Conservation (phyloP, 768 basidiomycete genomes). For the Lactarius akahatsu region DNA sequence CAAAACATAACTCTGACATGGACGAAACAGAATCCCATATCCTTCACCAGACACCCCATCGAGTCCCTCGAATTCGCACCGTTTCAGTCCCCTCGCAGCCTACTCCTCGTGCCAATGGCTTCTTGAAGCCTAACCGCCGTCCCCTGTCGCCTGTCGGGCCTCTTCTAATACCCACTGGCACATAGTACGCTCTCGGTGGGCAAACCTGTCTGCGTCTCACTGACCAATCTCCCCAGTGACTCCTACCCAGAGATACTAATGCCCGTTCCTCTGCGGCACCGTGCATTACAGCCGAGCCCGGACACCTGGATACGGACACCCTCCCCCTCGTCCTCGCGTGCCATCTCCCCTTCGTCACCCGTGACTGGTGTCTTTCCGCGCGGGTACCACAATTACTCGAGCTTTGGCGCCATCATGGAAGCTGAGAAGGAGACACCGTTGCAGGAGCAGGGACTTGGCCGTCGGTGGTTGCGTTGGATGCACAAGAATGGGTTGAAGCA, state of each 20-base stretch:
- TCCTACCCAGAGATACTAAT: slow-evolving; percentile 20
- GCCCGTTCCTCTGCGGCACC: slow-evolving; percentile 20
- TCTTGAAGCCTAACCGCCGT: slow-evolving; percentile 6
- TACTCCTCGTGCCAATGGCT: slow-evolving; percentile 12
- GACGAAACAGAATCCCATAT: slow-evolving; percentile 13
- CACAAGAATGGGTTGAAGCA: slow-evolving; percentile 59
- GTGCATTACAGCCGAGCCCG: slow-evolving; percentile 19
- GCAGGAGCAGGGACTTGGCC: slow-evolving; percentile 46
- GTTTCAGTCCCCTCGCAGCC: slow-evolving; percentile 19
- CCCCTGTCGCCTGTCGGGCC: slow-evolving; percentile 16
- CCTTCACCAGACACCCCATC: background rate
- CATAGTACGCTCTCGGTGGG: slow-evolving; percentile 13
- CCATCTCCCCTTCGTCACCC: slow-evolving; percentile 2
- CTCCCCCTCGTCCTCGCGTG: slow-evolving; percentile 17
- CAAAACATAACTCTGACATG: slow-evolving; percentile 8
- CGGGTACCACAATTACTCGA: slow-evolving; percentile 43
- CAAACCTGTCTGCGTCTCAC: background rate
- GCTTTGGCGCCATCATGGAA: slow-evolving; percentile 47
- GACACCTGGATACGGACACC: slow-evolving; percentile 27
- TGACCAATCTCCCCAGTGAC: slow-evolving; percentile 8
- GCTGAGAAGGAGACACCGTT: slow-evolving; percentile 34
- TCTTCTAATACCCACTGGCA: background rate
- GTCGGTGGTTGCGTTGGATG: slow-evolving; percentile 78
- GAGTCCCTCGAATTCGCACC: slow-evolving; percentile 7
- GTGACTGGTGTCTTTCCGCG: slow-evolving; percentile 68